Evolutionary conservation across 1,284 basidiomycete genomes (phyloP), one percentile per base, ranked within the genome.

Genomic region (Sutorius eximius): DNA sequence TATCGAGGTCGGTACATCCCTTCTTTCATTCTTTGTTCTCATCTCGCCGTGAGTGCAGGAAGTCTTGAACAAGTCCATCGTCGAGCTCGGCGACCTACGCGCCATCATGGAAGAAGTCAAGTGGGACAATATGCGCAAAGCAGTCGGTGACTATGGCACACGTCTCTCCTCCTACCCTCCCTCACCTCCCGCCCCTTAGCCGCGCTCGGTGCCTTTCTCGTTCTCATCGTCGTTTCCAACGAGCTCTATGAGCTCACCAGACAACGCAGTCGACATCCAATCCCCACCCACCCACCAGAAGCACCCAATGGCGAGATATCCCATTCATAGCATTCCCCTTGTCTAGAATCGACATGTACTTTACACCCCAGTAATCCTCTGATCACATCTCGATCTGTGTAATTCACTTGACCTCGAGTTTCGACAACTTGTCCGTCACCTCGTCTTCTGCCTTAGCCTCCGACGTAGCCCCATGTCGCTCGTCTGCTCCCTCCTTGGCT

Each of bases 41-140:
- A 47, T 49, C 56, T 55, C 36, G 34, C 33, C 43, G 45, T 59
- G n/a, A 10, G 46, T 46, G 20, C 58, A 48, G 92, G 91, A 93
- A 72, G 75, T 95, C 45, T 79, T 94, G 67, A 93, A 92, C 72
- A 93, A 93, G 71, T 86, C 90, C 42, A 85, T 94, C 30, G 87
- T 97, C 56, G 81, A 79, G 20, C 76, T 96, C 27, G 91, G 92
- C 53, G 95, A 97, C 65, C 79, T 96, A 43, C 83, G 92, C 20
- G 91, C 92, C 2, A 85, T 85, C 58, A 90, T 95, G 57, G 93
- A 96, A 71, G 87, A 91, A 63, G 86, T 89, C 30, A 93, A 91
- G 69, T 96, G 93, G 94, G 87, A 94, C 64, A 93, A 93, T 52
- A 93, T 93, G 77, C 82, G 91, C 46, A 85, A 89, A 56, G 87